Evolutionary conservation across 768 basidiomycete genomes (phyloP), one percentile per base, ranked within the genome.

Genomic region (Mrakia frigida): DNA sequence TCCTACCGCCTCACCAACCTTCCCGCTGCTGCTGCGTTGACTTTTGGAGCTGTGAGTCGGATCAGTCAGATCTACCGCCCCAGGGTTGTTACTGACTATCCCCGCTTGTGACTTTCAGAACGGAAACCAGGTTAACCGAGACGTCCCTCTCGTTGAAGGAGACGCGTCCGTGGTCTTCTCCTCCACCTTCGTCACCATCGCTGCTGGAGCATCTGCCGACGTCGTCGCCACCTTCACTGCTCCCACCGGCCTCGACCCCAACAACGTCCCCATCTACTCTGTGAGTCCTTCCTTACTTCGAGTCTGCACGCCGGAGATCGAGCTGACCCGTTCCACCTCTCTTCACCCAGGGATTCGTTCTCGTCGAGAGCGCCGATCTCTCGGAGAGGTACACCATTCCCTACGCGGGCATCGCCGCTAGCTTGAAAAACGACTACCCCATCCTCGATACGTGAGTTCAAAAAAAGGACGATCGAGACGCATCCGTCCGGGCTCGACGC

Each of bases 11-110:
- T 90, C 31, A 83, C 80, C 11, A 88, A 90, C 79, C 81, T 87
- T 2, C 87, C 88, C n/a, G 88, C 89, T 46, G 87, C 86, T 4
- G 88, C 88, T 11, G 87, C 87, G 11, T 76, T 86, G 39, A 87
- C 88, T 0, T 82, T 87, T 41, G 70, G 71, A 31, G 31, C 41
- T 25, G 74, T 75, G 35, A 35, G 74, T 43, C 13, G 28, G 1
- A 35, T 25, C 74, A 6, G 2, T 39, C 25, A 6, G 21, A 25
- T 21, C 31, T 35, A 14, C 10, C 41, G 21, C 31, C 39, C 4
- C 41, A 16, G 28, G 39, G 11, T 3, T 6, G 0, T 23, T 41
- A 16, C 52, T 67, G 25, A 33, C 28, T 50, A 25, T 7, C 9
- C 14, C 7, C 50, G 35, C 33, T 50, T 67, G 4, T 37, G 0